Evolutionary conservation across 75 land plant genomes (phyloP).

Genomic region (Sequoiadendron giganteum): DNA sequence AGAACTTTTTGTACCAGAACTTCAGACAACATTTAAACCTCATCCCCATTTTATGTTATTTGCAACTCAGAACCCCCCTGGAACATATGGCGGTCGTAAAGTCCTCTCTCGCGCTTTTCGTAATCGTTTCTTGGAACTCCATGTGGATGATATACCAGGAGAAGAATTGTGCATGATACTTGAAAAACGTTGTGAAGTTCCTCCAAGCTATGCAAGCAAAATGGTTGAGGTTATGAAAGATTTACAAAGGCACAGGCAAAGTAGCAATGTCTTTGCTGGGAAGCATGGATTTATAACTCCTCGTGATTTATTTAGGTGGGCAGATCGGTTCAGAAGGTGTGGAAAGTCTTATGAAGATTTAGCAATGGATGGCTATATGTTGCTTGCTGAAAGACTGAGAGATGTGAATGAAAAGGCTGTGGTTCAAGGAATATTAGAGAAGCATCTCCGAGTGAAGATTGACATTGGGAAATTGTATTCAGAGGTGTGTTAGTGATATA

Average conservation of each 20-base stretch:
- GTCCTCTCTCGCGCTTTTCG: conserved; percentile 97
- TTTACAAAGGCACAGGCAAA: conserved; percentile 80
- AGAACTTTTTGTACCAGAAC: conserved; percentile 95
- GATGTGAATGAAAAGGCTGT: conserved; percentile 66
- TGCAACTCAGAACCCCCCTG: conserved; percentile 99
- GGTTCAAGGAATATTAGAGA: conserved; percentile 69
- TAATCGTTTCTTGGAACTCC: conserved; percentile 96
- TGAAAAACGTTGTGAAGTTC: conserved; percentile 76
- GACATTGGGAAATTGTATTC: conserved; percentile 47
- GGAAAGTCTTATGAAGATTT: conserved; percentile 85
- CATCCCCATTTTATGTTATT: conserved; percentile 99
- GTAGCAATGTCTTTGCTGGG: conserved; percentile 96
- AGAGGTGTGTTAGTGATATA: conserved; percentile 27
- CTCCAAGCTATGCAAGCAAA: conserved; percentile 77
- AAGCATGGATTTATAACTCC: conserved; percentile 98
- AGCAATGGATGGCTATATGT: conserved; percentile 82
- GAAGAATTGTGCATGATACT: conserved; percentile 77
- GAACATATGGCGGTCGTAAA: conserved; percentile 94
- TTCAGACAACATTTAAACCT: conserved; percentile 68
- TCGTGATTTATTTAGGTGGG: conserved; percentile 97
- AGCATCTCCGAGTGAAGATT: conserved; percentile 62
- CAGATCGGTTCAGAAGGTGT: conserved; percentile 59
- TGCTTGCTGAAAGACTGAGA: conserved; percentile 87
- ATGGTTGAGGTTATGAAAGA: conserved; percentile 99
- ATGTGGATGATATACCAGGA: conserved; percentile 96